phyloP scores from a whole-genome alignment of 2,329 filamentous ascomycete genomes.

The Karstenula rhodostoma region DNA sequence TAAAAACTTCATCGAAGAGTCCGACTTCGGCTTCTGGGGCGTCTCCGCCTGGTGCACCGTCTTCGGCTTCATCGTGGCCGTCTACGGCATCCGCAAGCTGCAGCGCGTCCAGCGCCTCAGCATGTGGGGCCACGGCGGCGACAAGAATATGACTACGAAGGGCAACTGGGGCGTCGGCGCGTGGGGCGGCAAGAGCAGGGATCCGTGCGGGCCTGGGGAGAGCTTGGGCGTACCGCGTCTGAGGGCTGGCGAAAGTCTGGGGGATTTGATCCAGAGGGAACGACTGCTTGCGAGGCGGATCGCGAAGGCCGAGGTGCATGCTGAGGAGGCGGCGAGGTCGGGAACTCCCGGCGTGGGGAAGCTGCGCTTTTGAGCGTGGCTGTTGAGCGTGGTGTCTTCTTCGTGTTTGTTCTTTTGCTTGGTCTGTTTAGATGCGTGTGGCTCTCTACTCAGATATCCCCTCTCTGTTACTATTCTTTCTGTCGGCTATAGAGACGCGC shows the following conservation, averaged over 20 bases:
- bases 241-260: conserved; percentile 32
- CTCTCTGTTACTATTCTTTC: conserved; percentile 13
- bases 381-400: neutral
- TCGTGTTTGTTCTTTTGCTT: neutral
- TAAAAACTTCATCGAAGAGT: conserved; percentile 98
- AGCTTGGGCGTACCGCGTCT: conserved; percentile 21
- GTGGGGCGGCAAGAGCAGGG: conserved; percentile 27
- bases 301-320: conserved; percentile 37
- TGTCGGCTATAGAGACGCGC: conserved; percentile 4
- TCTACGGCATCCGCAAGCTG: conserved; percentile 83
- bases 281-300: conserved; percentile 35
- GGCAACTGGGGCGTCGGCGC: conserved; percentile 28
- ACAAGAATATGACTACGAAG: conserved; percentile 21
- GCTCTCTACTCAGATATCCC: conserved; percentile 35
- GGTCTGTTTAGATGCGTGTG: conserved; percentile 14
- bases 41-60: conserved; percentile 75
- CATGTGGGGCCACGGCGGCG: conserved; percentile 71
- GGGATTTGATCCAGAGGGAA: conserved; percentile 39
- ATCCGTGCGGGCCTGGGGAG: conserved; percentile 22
- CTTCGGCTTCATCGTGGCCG: conserved; percentile 79
- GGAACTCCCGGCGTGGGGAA: neutral
- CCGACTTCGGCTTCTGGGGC: conserved; percentile 80
- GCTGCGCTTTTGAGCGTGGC: neutral
- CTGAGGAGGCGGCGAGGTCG: conserved; percentile 23
- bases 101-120: conserved; percentile 86